phyloP scores from a whole-genome alignment of 1,139 yeast genomes.

The Sugiyamaella grinbergsii region DNA sequence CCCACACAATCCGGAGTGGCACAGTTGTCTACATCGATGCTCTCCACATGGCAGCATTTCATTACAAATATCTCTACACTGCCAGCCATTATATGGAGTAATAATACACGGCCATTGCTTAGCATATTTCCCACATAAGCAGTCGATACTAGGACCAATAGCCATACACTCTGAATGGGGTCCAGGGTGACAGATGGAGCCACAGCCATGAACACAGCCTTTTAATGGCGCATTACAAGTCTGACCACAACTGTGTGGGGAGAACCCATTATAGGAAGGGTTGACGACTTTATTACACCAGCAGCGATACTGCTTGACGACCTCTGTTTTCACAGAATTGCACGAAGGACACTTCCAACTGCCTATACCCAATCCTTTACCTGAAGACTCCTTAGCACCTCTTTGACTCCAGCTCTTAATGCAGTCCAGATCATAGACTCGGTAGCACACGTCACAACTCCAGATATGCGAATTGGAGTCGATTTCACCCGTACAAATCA shows the following conservation, averaged over 20 bases:
- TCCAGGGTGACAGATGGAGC: constrained; percentile 84
- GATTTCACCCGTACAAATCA: constrained; percentile 82
- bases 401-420: constrained; percentile 78
- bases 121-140: constrained; percentile 72
- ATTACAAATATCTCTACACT: constrained; percentile 63
- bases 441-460: constrained; percentile 70
- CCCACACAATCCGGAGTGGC: constrained; percentile 84
- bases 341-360: constrained; percentile 92
- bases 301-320: constrained; percentile 70
- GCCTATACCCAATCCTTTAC: constrained; percentile 18
- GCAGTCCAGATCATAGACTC: constrained; percentile 83
- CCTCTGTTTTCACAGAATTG: constrained; percentile 53
- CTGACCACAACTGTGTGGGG: constrained; percentile 91
- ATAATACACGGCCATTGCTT: constrained; percentile 72
- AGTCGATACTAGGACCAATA: constrained; percentile 65
- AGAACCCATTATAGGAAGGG: constrained; percentile 60
- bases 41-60: constrained; percentile 68
- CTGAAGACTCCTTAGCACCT: constrained; percentile 46
- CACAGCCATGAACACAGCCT: constrained; percentile 64
- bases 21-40: constrained; percentile 59
- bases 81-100: constrained; percentile 75
- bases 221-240: constrained; percentile 61
- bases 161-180: constrained; percentile 84
- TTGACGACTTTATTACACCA: constrained; percentile 86
- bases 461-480: constrained; percentile 68